Base-by-base conservation (phyloP, 441 rosid genomes). In the Theobroma grandiflorum region DNA sequence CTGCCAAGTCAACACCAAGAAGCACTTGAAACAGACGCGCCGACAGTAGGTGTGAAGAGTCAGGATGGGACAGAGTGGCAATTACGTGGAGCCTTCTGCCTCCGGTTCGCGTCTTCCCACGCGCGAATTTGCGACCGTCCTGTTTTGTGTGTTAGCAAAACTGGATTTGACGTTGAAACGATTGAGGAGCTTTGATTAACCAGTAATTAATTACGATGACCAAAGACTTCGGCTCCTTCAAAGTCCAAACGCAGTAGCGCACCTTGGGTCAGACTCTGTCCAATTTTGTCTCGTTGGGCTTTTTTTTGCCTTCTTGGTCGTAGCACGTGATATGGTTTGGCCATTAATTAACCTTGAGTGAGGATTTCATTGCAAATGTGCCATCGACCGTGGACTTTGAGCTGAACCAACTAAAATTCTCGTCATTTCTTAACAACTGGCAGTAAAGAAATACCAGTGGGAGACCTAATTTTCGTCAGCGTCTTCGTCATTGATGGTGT, bases 401-500 rank as follows among this genome's bases (percentile, higher is more conserved):
- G 12, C 7, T 45, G 9, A 43, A 10, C 37, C 35, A 38, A 68
- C 37, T 11, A 43, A 68, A 43, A 10, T 11, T 20, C 6, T 26
- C 45, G 57, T 12, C 38, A 22, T 69, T 22, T 69, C 73, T 22
- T 22, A 45, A 45, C 57, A 43, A n/a, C 55, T 45, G 12, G 38
- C 2, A 22, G 73, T 45, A 45, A 22, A 20, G 6, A 67, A 22
- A 68, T 66, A 15, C 6, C 9, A 18, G 4, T 1, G 2, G 12
- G 35, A n/a, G 37, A 10, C 35, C 8, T 43, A 43, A 42, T 67
- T 42, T n/a, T 42, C 72, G 15, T 67, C 18, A 65, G 12, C 73
- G 14, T 49, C 59, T 31, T 70, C 74, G 59, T 70, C 59, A 70
- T 70, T 49, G 50, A n/a, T 67, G 71, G 33, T n/a, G 52, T 70